A percentile compares a stretch with the other conserved stretches of the same genome.
These are phyloP conservation scores for Exidia glandulosa DNA, from an alignment of 768 basidiomycete species.

Conservation along the genomic window DNA sequence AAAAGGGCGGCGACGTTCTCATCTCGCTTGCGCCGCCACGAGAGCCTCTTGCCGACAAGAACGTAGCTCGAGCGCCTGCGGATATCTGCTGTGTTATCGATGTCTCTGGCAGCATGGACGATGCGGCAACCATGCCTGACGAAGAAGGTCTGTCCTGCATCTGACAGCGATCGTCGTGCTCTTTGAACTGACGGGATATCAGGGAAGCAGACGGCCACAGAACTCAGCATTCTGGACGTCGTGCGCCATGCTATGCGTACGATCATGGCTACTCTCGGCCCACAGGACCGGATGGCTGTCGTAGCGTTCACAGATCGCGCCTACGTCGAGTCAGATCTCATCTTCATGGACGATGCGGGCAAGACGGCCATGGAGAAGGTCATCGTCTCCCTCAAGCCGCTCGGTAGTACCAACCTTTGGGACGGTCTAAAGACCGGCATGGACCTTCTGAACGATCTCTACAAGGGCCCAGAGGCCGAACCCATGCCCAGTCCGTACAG, in stretches of 20 bases:
- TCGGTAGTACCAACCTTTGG: conserved; percentile 8
- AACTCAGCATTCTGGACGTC: conserved; percentile 6
- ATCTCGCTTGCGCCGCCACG: background rate
- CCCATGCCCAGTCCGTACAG: too few relatives aligned
- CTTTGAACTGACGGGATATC: background rate
- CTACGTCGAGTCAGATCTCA: conserved; percentile 3
- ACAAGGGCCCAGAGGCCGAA: too few relatives aligned
- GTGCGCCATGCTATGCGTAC: conserved; percentile 10
- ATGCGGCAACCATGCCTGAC: conserved; percentile 7
- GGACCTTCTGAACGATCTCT: conserved; percentile 5
- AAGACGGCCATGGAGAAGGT: conserved; percentile 2
- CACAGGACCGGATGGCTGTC: conserved; percentile 8
- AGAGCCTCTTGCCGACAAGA: background rate
- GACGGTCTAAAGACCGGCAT: conserved; percentile 9
- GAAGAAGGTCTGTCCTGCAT: conserved; percentile 3
- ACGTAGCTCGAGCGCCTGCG: conserved; percentile 6
- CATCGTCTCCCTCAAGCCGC: conserved; percentile 1
- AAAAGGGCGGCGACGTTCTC: background rate
- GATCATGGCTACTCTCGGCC: conserved; percentile 5
- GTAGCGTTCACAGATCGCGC: conserved; percentile 6
- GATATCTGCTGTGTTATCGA: conserved; percentile 9
- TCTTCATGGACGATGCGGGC: conserved; percentile 2
- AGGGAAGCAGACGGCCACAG: background rate
- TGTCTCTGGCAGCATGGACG: conserved; percentile 9
- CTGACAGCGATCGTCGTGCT: background rate